These are phyloP conservation scores for Filosporella fistucella DNA, from an alignment of 495 filamentous ascomycete species.

Conservation along the genomic window DNA sequence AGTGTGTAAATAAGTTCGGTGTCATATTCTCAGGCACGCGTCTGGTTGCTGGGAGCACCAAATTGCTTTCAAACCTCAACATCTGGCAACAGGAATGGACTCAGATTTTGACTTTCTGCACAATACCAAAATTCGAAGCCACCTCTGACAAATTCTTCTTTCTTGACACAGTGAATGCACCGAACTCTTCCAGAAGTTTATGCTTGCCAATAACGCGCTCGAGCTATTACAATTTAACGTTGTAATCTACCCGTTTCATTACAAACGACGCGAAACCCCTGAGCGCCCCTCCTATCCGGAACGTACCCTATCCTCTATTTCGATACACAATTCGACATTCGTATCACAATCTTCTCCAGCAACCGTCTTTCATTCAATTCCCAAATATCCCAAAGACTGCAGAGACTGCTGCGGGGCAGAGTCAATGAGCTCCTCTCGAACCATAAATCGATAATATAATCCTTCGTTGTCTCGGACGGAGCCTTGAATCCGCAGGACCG, in stretches of 20 bases:
- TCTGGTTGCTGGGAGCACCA: too few relatives aligned
- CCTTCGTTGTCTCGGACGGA: not conserved
- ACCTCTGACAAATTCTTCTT: too few relatives aligned
- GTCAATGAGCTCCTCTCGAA: constrained; percentile 6
- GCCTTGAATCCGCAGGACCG: not conserved
- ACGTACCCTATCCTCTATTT: not conserved
- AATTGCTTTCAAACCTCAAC: too few relatives aligned
- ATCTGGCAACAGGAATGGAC: too few relatives aligned
- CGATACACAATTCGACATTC: constrained; percentile 4
- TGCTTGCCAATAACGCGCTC: constrained; percentile 16
- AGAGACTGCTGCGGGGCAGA: constrained; percentile 17
- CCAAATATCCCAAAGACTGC: not conserved
- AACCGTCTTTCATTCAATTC: constrained; percentile 4
- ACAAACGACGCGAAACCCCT: constrained; percentile 11
- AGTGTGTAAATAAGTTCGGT: too few relatives aligned
- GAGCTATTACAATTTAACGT: not conserved
- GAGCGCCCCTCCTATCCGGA: constrained; percentile 2
- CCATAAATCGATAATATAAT: not conserved
- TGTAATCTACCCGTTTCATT: constrained; percentile 14
- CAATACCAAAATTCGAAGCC: too few relatives aligned
- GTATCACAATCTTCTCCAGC: constrained; percentile 18
- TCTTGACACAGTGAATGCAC: too few relatives aligned
- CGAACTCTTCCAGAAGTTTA: constrained; percentile 16
- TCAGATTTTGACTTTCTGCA: too few relatives aligned
- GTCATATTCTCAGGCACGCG: too few relatives aligned